A percentile compares a stretch with the other conserved stretches of the same genome.
Evolutionary conservation across 1,284 basidiomycete genomes (phyloP).

Genomic region (Apiotrichum siamense): DNA sequence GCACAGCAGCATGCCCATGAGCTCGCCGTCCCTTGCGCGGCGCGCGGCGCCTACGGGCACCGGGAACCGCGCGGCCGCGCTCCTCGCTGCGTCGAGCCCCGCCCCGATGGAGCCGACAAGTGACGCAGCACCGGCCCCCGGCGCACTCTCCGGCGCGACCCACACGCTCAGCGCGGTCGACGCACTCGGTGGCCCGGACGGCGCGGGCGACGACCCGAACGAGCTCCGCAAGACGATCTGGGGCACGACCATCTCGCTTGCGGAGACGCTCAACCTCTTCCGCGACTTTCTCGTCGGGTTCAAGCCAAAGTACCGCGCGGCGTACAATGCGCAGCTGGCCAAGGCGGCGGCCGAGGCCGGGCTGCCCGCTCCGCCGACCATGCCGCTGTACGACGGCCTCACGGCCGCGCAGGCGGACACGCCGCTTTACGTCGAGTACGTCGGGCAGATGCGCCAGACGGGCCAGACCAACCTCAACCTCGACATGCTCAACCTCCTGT

Average conservation of each 20-base stretch:
- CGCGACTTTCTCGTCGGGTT: constrained; percentile 83
- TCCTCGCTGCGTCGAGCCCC: constrained; percentile 1
- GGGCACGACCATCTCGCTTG: constrained; percentile 90
- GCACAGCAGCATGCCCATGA: constrained; percentile 64
- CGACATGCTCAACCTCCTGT: constrained; percentile 78
- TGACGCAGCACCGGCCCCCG: constrained; percentile 3
- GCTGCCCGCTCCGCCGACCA: constrained; percentile 31
- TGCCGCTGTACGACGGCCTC: constrained; percentile 49
- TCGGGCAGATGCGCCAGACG: constrained; percentile 80
- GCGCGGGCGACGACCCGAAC: constrained; percentile 24
- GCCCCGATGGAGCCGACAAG: background rate
- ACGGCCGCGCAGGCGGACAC: constrained; percentile 63
- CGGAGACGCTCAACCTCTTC: constrained; percentile 86
- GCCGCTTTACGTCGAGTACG: constrained; percentile 70
- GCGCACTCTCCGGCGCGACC: constrained; percentile 5
- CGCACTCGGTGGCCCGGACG: constrained; percentile 54
- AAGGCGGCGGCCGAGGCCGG: constrained; percentile 29
- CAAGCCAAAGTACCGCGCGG: constrained; percentile 84
- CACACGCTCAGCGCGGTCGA: constrained; percentile 48
- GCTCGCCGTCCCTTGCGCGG: constrained; percentile 52
- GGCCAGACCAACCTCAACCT: constrained; percentile 89
- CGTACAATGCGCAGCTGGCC: constrained; percentile 54
- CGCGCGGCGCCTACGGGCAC: constrained; percentile 15
- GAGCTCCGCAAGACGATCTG: constrained; percentile 81
- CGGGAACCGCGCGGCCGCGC: background rate